Evolutionary conservation across 164 flowering plant genomes (phyloP).

Genomic region (Aristolochia californica): DNA sequence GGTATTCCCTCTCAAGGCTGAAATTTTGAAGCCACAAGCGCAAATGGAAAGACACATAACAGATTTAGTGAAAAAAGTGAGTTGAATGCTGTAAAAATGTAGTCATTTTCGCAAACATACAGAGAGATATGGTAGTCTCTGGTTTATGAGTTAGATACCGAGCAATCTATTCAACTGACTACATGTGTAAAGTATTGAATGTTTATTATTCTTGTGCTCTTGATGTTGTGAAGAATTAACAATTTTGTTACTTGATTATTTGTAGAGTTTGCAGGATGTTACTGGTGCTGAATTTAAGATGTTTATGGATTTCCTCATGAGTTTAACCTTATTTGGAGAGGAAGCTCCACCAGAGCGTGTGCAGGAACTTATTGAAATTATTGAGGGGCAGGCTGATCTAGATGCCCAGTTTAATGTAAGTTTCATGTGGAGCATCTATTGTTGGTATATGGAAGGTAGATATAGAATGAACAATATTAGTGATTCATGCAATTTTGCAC

Average conservation of each 20-base stretch:
- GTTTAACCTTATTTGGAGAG: conserved; percentile 84
- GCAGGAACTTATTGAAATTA: conserved; percentile 71
- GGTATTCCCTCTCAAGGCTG: conserved; percentile 88
- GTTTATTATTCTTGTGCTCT: no score
- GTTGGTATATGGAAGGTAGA: no score
- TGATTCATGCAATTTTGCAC: no score
- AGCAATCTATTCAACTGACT: no score
- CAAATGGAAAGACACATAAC: conserved; percentile 95
- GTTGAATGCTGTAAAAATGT: background rate
- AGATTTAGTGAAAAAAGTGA: conserved; percentile 80
- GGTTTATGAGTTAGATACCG: background rate
- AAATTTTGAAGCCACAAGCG: conserved; percentile 80
- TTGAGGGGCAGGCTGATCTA: conserved; percentile 94
- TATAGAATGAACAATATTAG: no score
- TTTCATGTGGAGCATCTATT: conserved; percentile 2
- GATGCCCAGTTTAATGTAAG: conserved; percentile 87
- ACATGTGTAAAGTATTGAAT: no score
- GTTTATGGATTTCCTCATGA: conserved; percentile 88
- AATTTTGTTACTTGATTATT: background rate
- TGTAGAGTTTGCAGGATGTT: conserved; percentile 90
- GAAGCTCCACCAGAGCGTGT: conserved; percentile 73
- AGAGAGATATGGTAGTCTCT: background rate
- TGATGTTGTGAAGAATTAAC: no score
- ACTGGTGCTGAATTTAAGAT: conserved; percentile 91
- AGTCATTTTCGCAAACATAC: background rate